Evolutionary conservation across 129 eudicot genomes (phyloP), one percentile per base, ranked within the genome.

Genomic region (Flaveria brownii): DNA sequence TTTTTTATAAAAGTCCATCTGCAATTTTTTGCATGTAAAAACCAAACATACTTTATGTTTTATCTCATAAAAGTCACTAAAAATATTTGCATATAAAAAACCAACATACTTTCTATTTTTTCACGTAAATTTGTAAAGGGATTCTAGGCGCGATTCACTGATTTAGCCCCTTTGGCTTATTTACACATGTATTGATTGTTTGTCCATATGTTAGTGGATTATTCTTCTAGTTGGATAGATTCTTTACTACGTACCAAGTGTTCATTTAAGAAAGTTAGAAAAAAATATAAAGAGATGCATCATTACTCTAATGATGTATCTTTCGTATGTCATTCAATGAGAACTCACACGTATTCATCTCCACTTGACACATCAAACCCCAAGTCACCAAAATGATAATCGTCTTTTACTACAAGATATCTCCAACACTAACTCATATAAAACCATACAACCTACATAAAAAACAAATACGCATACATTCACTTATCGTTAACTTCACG

Each of bases 321-420:
- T 0, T 15, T 28, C 28, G 18, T 45, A 64, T n/a, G 13, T 67
- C 50, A 77, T 68, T 42, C 54, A 30, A 51, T 20, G n/a, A 20
- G 13, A 42, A 30, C 15, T 41, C 36, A 77, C 66, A 42, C 25
- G 67, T 65, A 50, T 2, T 11, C 39, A 15, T 43, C 59, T 60
- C 23, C 13, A 74, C 25, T 41, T 2, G 4, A 30, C 23, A 20
- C 46, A 15, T 43, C 71, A 20, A 49, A 28, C 52, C 33, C 57
- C 23, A 49, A 47, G 63, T 47, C 66, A 70, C 50, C 51, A 20
- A 47, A 66, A 33, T 16, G 11, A 66, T 18, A 20, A 33, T 9
- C 15, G 73, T 76, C 73, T 51, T 67, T 13, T 77, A 23, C 61
- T 57, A 56, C 57, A 61, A 68, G 60, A 56, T 43, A 67, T 42